Evolutionary conservation across 805 yeast genomes (phyloP), one percentile per base, ranked within the genome.

Genomic region (Candida saitoana): DNA sequence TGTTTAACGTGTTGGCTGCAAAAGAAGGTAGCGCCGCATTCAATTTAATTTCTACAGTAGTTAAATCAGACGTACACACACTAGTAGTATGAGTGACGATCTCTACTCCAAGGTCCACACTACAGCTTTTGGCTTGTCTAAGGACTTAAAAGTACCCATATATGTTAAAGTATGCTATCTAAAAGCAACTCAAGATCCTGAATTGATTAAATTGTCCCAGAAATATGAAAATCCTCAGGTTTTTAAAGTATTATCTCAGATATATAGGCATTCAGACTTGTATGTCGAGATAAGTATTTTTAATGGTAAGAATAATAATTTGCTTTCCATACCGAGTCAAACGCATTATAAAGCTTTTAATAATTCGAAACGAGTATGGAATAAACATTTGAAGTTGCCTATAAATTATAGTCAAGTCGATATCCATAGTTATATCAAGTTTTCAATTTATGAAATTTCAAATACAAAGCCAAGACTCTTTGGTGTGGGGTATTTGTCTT

Each of bases 381-480:
- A 83, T 50, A 79, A 80, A 45, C 83, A 88, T 84, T 60, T 87
- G 16, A 73, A 76, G 36, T 59, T 93, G 36, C 91, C 97, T 1
- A 74, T 90, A 2, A 70, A 73, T 41, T 79, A 85, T 49, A 75
- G 76, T 40, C 93, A 88, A 53, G 59, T 91, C n/a, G 82, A 87
- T 2, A 56, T 79, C 29, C 74, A 77, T 32, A 62, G 93, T 3
- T 74, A 70, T 47, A 57, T 90, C 14, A 74, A 74, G 40, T 67
- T 93, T 18, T 70, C 76, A 2, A 49, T 89, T 2, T 85, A 82
- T 77, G 95, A 86, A 48, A 82, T 78, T 44, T 75, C 76, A 22
- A 78, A 80, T 6, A 76, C 80, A 0, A 60, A 64, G 3, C 65
- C 73, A 5, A 64, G 60, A 18, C 63, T 76, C 0, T 82, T 86